These are phyloP conservation scores for Ogataea ganodermae DNA, from an alignment of 805 yeast genomes.

Conservation along the genomic window DNA sequence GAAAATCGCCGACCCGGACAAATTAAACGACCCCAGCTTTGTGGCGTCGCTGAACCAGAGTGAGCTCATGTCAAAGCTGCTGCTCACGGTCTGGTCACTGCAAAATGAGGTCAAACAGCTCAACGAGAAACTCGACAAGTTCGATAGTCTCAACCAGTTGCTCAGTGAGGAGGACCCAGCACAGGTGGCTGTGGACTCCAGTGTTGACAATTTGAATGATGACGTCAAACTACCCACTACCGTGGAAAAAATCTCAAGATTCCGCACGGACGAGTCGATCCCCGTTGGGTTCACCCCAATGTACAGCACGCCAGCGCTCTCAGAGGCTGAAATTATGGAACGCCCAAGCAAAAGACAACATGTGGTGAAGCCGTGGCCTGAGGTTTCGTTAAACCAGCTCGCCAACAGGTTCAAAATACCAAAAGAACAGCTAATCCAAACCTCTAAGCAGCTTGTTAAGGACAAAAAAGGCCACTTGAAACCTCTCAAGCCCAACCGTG, in stretches of 20 bases:
- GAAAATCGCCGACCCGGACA: slow-evolving; percentile 25
- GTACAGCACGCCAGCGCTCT: slow-evolving; percentile 28
- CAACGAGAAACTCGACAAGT: slow-evolving; percentile 21
- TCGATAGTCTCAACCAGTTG: slow-evolving; percentile 22
- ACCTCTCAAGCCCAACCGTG: slow-evolving; percentile 21
- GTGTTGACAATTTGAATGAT: not conserved
- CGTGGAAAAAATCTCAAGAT: slow-evolving; percentile 23
- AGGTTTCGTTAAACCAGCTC: slow-evolving; percentile 30
- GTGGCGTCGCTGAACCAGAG: slow-evolving; percentile 22
- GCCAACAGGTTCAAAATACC: slow-evolving; percentile 32
- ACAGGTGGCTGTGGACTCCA: not conserved
- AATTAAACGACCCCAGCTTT: slow-evolving; percentile 19
- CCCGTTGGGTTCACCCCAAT: slow-evolving; percentile 31
- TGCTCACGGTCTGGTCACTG: slow-evolving; percentile 21
- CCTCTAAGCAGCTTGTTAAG: slow-evolving; percentile 14
- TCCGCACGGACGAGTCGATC: slow-evolving; percentile 12
- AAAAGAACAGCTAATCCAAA: slow-evolving; percentile 20
- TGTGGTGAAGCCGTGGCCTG: slow-evolving; percentile 33
- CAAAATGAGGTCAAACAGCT: slow-evolving; percentile 23
- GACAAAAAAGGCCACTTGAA: slow-evolving; percentile 20
- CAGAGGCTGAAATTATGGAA: slow-evolving; percentile 23
- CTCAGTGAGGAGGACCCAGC: slow-evolving; percentile 19
- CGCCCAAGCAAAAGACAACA: slow-evolving; percentile 23
- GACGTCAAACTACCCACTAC: slow-evolving; percentile 5
- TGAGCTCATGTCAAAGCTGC: slow-evolving; percentile 26